These are phyloP conservation scores for Suillus tomentosus DNA, from an alignment of 768 basidiomycete species.

Conservation along the genomic window DNA sequence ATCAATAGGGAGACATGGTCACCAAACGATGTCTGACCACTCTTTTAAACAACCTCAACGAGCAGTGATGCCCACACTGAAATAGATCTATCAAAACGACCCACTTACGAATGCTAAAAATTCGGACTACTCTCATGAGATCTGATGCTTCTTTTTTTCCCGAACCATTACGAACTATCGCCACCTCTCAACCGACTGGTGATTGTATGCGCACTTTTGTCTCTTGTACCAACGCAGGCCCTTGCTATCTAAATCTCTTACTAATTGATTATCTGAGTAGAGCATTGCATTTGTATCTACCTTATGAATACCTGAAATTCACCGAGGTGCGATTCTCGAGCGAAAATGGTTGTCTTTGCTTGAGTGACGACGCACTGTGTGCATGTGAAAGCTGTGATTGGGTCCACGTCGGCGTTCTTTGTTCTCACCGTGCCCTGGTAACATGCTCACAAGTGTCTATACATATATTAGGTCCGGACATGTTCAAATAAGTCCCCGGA, in stretches of 20 bases:
- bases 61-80: slow-evolving; percentile 42
- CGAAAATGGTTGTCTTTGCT: background rate
- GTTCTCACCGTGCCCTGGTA: background rate
- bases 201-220: slow-evolving; percentile 31
- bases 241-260: slow-evolving; percentile 31
- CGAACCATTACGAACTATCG: slow-evolving; percentile 8
- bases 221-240: slow-evolving; percentile 29
- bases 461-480: background rate
- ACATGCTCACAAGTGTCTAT: background rate
- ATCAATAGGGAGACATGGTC: slow-evolving; percentile 87
- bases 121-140: slow-evolving; percentile 4
- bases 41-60: slow-evolving; percentile 84
- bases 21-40: slow-evolving; percentile 94
- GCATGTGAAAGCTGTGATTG: background rate
- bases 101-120: slow-evolving; percentile 6
- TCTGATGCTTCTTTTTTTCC: background rate
- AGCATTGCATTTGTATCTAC: slow-evolving; percentile 26
- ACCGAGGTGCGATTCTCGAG: background rate
- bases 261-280: slow-evolving; percentile 35
- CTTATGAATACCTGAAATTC: slow-evolving; percentile 28
- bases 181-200: background rate
- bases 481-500: background rate
- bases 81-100: slow-evolving; percentile 1
- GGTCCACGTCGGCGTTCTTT: background rate
- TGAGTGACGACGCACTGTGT: background rate